phyloP scores from a whole-genome alignment of 1,139 yeast species.

The Diutina neorugosa region DNA sequence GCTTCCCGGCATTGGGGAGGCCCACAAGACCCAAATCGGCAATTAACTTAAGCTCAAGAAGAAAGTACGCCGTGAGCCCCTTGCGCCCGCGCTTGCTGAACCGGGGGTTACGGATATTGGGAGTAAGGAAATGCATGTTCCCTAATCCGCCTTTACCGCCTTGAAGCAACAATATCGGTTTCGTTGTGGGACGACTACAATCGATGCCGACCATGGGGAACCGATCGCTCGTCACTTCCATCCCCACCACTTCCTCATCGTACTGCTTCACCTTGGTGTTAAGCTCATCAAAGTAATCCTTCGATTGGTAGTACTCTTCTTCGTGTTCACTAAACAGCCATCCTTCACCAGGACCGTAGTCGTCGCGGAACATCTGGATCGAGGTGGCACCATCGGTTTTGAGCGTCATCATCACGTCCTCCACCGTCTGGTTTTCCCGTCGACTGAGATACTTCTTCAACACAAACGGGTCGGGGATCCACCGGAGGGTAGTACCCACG shows the following conservation, averaged over 20 bases:
- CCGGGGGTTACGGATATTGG: slow-evolving; percentile 76
- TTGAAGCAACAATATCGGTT: slow-evolving; percentile 56
- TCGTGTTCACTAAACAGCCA: slow-evolving; percentile 77
- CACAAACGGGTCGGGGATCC: slow-evolving; percentile 71
- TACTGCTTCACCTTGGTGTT: slow-evolving; percentile 49
- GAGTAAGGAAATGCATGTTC: slow-evolving; percentile 84
- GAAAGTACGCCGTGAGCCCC: slow-evolving; percentile 53
- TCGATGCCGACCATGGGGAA: slow-evolving; percentile 79
- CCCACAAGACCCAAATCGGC: slow-evolving; percentile 95
- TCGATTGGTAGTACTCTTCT: slow-evolving; percentile 51
- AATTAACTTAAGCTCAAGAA: slow-evolving; percentile 72
- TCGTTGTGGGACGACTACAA: slow-evolving; percentile 46
- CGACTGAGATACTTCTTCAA: slow-evolving; percentile 18
- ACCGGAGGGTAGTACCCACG: slow-evolving; percentile 73
- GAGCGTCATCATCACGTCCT: slow-evolving; percentile 12
- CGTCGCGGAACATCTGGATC: slow-evolving; percentile 47
- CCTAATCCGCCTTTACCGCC: slow-evolving; percentile 97
- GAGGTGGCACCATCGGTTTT: slow-evolving; percentile 18
- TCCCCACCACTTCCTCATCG: slow-evolving; percentile 48
- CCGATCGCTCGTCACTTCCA: slow-evolving; percentile 51
- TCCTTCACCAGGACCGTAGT: slow-evolving; percentile 60
- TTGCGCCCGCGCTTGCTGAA: slow-evolving; percentile 73
- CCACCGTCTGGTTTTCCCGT: slow-evolving; percentile 12
- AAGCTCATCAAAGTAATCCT: slow-evolving; percentile 54
- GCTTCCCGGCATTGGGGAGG: slow-evolving; percentile 92